A percentile compares a stretch with the other conserved stretches of the same genome.
Evolutionary conservation across 2,329 filamentous ascomycete genomes (phyloP).

Genomic region (Trichophyton schoenleinii): DNA sequence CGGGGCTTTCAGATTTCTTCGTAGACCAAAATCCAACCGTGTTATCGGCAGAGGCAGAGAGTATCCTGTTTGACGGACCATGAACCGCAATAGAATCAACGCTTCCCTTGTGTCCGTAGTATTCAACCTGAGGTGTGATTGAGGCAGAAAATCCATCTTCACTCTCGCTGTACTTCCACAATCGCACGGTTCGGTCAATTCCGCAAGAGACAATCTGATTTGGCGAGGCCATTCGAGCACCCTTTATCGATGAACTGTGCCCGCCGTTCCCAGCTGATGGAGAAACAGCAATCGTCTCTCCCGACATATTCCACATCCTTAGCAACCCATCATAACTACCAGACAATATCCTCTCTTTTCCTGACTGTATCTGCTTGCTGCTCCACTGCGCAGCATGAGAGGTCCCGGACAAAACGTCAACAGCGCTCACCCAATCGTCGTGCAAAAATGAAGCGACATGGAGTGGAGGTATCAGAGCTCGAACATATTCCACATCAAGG

Average conservation of each 20-base stretch:
- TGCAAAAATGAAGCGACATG: conserved; percentile 91
- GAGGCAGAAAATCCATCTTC: conserved; percentile 47
- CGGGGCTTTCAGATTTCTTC: conserved; percentile 61
- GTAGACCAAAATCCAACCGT: conserved; percentile 80
- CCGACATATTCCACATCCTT: conserved; percentile 79
- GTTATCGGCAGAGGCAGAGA: conserved; percentile 77
- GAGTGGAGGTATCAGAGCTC: conserved; percentile 75
- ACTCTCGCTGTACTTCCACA: conserved; percentile 77
- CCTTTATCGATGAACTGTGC: conserved; percentile 64
- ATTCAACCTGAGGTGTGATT: conserved; percentile 62
- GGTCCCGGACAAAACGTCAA: conserved; percentile 64
- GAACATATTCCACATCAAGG: conserved; percentile 81
- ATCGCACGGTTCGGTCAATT: conserved; percentile 68
- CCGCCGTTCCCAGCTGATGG: conserved; percentile 53
- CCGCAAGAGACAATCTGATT: conserved; percentile 70
- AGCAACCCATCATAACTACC: conserved; percentile 83
- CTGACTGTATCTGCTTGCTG: conserved; percentile 34
- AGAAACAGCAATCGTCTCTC: conserved; percentile 70
- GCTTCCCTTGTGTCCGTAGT: conserved; percentile 67
- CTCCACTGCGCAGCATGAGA: conserved; percentile 50
- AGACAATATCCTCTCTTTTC: conserved; percentile 69
- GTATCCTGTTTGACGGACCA: conserved; percentile 58
- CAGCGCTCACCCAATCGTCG: conserved; percentile 87
- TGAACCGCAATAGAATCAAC: conserved; percentile 67
- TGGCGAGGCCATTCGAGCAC: conserved; percentile 69